These are phyloP conservation scores for Candida maltosa DNA, from an alignment of 805 yeast species.

Conservation along the genomic window DNA sequence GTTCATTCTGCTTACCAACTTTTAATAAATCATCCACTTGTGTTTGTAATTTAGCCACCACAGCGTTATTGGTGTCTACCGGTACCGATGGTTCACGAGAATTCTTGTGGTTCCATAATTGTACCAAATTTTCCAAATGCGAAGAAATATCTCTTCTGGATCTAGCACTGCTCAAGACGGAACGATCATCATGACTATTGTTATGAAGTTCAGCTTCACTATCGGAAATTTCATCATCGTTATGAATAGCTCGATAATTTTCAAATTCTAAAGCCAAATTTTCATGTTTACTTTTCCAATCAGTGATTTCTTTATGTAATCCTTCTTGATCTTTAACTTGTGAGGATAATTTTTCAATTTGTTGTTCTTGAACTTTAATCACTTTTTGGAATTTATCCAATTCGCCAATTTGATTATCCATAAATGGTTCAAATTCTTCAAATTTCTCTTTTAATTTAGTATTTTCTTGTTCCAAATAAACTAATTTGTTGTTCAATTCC, in stretches of 20 bases:
- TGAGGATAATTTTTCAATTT: conserved; percentile 37
- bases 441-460: conserved; percentile 36
- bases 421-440: conserved; percentile 47
- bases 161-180: conserved; percentile 17
- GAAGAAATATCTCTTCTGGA: conserved; percentile 27
- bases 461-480: conserved; percentile 47
- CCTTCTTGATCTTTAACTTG: conserved; percentile 43
- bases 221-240: conserved; percentile 29
- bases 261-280: conserved; percentile 42
- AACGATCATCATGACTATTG: conserved; percentile 14
- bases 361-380: conserved; percentile 49
- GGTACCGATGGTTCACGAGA: conserved; percentile 8
- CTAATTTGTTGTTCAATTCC: conserved; percentile 41
- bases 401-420: conserved; percentile 51
- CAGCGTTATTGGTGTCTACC: conserved; percentile 14
- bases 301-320: conserved; percentile 43
- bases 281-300: conserved; percentile 46
- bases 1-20: conserved; percentile 43
- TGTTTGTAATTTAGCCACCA: conserved; percentile 43
- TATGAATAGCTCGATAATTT: conserved; percentile 33
- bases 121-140: conserved; percentile 33
- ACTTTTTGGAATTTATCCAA: conserved; percentile 51
- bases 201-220: conserved; percentile 13
- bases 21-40: conserved; percentile 55
- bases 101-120: conserved; percentile 24